Percentiles rank a stretch among this genome's conserved stretches.
phyloP scores from a whole-genome alignment of 2,329 filamentous ascomycete species.

The Xylaria sp. region DNA sequence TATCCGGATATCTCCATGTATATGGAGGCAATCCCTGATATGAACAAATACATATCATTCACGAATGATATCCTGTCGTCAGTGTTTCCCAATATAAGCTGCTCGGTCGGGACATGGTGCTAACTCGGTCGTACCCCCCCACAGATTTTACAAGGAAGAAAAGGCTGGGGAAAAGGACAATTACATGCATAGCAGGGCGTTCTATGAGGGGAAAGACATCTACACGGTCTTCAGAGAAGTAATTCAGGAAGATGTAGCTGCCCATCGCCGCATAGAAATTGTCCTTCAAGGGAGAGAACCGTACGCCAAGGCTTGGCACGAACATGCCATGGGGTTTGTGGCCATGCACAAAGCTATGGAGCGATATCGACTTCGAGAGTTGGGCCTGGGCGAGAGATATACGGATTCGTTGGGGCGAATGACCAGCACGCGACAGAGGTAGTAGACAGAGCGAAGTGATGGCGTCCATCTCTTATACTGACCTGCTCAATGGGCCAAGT shows the following conservation, averaged over 20 bases:
- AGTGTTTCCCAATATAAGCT: conserved; percentile 1
- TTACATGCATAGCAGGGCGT: conserved; percentile 36
- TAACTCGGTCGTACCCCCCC: not conserved
- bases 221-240: conserved; percentile 26
- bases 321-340: conserved; percentile 38
- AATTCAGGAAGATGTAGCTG: conserved; percentile 25
- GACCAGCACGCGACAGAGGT: conserved; percentile 16
- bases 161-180: conserved; percentile 35
- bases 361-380: conserved; percentile 30
- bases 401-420: conserved; percentile 16
- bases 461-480: not conserved
- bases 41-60: conserved; percentile 37
- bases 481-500: not conserved
- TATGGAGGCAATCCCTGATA: conserved; percentile 38
- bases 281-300: conserved; percentile 30
- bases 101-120: not conserved
- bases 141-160: conserved; percentile 42
- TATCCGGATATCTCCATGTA: conserved; percentile 38
- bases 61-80: conserved; percentile 41
- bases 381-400: conserved; percentile 27
- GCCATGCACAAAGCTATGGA: conserved; percentile 27
- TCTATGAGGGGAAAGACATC: conserved; percentile 27
- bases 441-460: not conserved
- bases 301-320: conserved; percentile 33
- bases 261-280: conserved; percentile 27